Conservation (phyloP, 2,329 filamentous ascomycete species). For the Cryphonectria parasitica region DNA sequence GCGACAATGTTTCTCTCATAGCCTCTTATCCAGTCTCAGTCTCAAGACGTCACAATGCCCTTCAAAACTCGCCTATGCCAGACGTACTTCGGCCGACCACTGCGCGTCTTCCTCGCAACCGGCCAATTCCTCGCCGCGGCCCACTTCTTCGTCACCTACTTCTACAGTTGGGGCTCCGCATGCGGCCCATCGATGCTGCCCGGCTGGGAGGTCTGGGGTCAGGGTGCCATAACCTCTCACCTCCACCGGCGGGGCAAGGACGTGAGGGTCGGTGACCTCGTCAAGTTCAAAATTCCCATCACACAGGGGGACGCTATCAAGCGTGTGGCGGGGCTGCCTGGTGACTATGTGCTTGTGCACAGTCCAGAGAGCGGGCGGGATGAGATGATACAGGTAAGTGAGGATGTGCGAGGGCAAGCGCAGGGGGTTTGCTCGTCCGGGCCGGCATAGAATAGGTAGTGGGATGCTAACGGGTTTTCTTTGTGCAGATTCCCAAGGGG, state of each 20-base stretch:
- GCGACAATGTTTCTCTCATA: conserved; percentile 7
- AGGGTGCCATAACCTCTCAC: conserved; percentile 71
- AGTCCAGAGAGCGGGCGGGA: conserved; percentile 57
- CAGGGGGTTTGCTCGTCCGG: not conserved
- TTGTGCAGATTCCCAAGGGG: conserved; percentile 75
- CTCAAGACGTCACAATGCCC: conserved; percentile 33
- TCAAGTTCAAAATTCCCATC: conserved; percentile 77
- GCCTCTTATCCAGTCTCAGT: conserved; percentile 13
- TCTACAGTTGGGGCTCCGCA: conserved; percentile 62
- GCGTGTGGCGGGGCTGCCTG: conserved; percentile 75
- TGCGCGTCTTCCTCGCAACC: conserved; percentile 49
- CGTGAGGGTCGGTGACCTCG: conserved; percentile 77
- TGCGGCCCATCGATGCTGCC: conserved; percentile 88
- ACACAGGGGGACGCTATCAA: conserved; percentile 69
- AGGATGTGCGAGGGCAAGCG: not conserved
- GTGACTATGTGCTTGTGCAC: conserved; percentile 73
- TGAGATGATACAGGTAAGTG: conserved; percentile 67
- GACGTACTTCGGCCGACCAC: conserved; percentile 44
- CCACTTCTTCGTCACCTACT: conserved; percentile 63
- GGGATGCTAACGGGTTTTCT: conserved; percentile 20
- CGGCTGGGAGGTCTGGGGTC: conserved; percentile 70
- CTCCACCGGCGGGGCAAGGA: conserved; percentile 69
- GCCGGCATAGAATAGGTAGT: not conserved
- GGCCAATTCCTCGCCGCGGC: conserved; percentile 51
- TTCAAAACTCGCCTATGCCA: conserved; percentile 26